Base-by-base conservation (phyloP, 495 filamentous ascomycete genomes). In the Penicillium bovifimosum region DNA sequence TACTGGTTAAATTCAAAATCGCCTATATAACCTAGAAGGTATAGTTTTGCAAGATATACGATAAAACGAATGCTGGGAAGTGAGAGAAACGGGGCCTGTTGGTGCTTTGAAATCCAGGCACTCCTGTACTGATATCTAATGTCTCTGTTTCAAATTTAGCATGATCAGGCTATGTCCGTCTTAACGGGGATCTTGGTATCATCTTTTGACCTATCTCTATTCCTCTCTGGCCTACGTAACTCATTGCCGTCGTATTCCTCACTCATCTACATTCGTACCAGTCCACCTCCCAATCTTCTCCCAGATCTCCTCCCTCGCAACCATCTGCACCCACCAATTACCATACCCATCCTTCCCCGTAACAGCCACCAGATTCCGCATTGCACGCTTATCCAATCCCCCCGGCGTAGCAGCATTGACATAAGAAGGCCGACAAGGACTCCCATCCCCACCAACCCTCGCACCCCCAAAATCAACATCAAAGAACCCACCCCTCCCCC, bases 1-100 rank as follows among this genome's bases (percentile, higher is more conserved):
- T 55, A 96, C 80, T 18, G 78, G 81, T 61, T 87, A 77, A 74
- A 71, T 41, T 14, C 10, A 32, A 10, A 18, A n/a, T n/a, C n/a
- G n/a, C n/a, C n/a, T n/a, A 24, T 2, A 24, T 14, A 6, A 8
- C 32, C 9, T 50, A 41, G 13, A 36, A 29, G 47, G 28, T 14
- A 34, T 14, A 34, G 32, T 44, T 17, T 41, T 33, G 32, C 17
- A 54, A 41, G 39, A 43, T 50, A 52, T 44, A 48, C 35, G 50
- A 49, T 50, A 51, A 53, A 39, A 45, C 20, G 44, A 61, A 36
- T 47, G 28, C 39, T 32, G 53, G 16, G 43, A 51, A 45, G 53
- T 24, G 47, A 54, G 50, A 39, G 29, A 54, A 59, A 54, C 40
- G 33, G 54, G 49, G 50, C 47, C 45, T 42, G 44, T 27, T 41